Conservation (phyloP, 768 basidiomycete genomes). For the Calvatia gigantea region DNA sequence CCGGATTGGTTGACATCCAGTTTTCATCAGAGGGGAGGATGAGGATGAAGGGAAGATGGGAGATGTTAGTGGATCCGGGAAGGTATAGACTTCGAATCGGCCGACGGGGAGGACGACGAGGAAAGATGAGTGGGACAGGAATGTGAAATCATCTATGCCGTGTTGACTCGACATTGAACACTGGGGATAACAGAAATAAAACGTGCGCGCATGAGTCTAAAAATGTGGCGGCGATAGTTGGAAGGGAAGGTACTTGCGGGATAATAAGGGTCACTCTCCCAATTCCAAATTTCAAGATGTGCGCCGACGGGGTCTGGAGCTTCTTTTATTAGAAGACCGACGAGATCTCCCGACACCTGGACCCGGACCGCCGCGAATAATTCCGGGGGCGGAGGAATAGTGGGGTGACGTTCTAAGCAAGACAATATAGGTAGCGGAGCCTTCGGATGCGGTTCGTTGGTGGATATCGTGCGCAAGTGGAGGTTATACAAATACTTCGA, state of each 20-base stretch:
- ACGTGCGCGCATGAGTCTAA: neutral
- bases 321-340: slow-evolving; percentile 50
- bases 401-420: slow-evolving; percentile 31
- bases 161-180: slow-evolving; percentile 36
- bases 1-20: slow-evolving; percentile 26
- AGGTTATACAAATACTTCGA: slow-evolving; percentile 43
- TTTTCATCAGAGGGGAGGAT: neutral
- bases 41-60: neutral
- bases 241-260: slow-evolving; percentile 33
- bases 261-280: slow-evolving; percentile 34
- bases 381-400: slow-evolving; percentile 26
- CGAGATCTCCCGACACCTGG: slow-evolving; percentile 41
- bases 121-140: slow-evolving; percentile 41
- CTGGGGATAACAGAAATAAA: slow-evolving; percentile 21
- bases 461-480: slow-evolving; percentile 46
- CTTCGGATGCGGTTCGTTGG: slow-evolving; percentile 47
- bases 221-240: neutral
- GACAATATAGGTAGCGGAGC: slow-evolving; percentile 36
- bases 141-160: slow-evolving; percentile 53
- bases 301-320: slow-evolving; percentile 36
- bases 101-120: slow-evolving; percentile 45
- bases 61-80: slow-evolving; percentile 31
- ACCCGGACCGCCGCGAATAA: slow-evolving; percentile 39
- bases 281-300: slow-evolving; percentile 51
- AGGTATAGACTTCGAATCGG: slow-evolving; percentile 46